Evolutionary conservation across 768 basidiomycete genomes (phyloP), one percentile per base, ranked within the genome.

Genomic region (Fistulinella prunicolor): DNA sequence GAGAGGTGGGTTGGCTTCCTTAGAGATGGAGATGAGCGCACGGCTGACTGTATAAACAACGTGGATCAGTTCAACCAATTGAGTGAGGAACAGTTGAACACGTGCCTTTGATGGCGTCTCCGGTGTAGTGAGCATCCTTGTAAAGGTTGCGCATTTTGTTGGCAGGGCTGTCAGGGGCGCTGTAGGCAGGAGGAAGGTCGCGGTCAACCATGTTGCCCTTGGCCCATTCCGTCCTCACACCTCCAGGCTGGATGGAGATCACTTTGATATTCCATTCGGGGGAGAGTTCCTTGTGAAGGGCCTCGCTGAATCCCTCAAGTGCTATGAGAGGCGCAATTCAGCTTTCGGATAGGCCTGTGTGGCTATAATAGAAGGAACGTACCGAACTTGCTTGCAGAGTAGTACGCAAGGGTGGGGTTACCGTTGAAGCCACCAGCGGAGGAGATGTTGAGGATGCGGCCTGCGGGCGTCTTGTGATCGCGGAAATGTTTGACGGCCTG

Each of bases 401-500:
- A 60, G 35, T 46, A 60, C 2, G 55, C 48, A 2, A 63, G 52
- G 19, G 56, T 49, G 10, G 62, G 49, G 20, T 47, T 36, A 1
- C 38, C 52, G 5, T 12, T 19, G 46, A 63, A 62, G 16, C 62
- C 62, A 23, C 45, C 54, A 3, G 13, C 50, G 5, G 58, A 61
- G 6, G 58, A 58, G 20, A 62, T 23, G 6, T 63, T 63, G 46
- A 62, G 34, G 34, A 61, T 49, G 28, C 59, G 59, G 26, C 59
- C 59, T 0, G 59, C 50, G 1, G 59, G 49, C 6, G n/a, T 44
- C 19, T 67, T 64, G 42, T 56, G 53, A n/a, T 63, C 62, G 6
- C 65, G 59, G 52, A 70, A 70, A 43, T 60, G 64, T 37, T 50
- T 55, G 10, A 70, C 60, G 0, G 57, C 60, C 60, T 61, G 16